Conservation (phyloP, 164 flowering plant genomes). For the Akebia trifoliata region DNA sequence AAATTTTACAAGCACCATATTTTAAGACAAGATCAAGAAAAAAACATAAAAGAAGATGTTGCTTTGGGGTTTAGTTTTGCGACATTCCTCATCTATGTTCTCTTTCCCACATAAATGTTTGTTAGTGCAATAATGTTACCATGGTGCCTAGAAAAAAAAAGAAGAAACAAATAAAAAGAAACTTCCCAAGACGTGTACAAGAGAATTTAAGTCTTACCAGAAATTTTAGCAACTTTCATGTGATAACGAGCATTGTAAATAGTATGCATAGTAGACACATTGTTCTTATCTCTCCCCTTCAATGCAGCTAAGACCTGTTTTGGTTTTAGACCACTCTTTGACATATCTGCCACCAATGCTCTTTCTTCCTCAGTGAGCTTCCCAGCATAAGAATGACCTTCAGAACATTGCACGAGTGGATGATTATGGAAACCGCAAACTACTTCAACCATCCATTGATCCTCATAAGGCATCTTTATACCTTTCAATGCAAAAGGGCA, state of each 20-base stretch:
- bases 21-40: slow-evolving; percentile 15
- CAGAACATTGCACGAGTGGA: background rate
- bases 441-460: slow-evolving; percentile 1
- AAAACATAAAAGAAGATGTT: background rate
- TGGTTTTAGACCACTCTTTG: background rate
- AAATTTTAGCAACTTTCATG: background rate
- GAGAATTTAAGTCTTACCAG: background rate
- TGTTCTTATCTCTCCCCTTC: slow-evolving; percentile 1
- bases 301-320: background rate
- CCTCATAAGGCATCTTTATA: slow-evolving; percentile 2
- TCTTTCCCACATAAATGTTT: slow-evolving; percentile 39
- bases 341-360: background rate
- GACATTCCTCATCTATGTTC: slow-evolving; percentile 91
- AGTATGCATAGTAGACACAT: slow-evolving; percentile 1
- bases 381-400: slow-evolving; percentile 7
- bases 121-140: slow-evolving; percentile 88
- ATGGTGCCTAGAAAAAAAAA: slow-evolving; percentile 56
- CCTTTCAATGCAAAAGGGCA: slow-evolving; percentile 7
- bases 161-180: background rate
- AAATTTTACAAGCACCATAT: slow-evolving; percentile 8
- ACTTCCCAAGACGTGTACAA: background rate
- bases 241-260: background rate
- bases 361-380: background rate
- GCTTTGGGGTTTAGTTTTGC: slow-evolving; percentile 13
- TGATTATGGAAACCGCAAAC: slow-evolving; percentile 6